Evolutionary conservation across 2,329 filamentous ascomycete genomes (phyloP).

Genomic region (Microdochium trichocladiopsis): DNA sequence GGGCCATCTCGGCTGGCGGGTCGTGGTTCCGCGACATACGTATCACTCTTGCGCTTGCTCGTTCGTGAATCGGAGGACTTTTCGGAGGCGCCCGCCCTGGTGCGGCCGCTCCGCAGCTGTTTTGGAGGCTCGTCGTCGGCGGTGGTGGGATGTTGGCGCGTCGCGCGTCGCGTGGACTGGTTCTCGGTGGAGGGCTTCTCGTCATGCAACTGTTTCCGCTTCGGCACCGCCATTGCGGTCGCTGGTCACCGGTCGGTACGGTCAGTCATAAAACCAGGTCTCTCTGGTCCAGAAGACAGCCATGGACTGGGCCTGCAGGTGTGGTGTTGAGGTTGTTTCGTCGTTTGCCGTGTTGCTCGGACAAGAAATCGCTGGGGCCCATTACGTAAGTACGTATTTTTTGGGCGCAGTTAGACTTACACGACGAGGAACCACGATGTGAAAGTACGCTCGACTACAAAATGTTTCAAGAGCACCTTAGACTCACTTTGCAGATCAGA

Average conservation of each 20-base stretch:
- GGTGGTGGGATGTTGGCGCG: conserved; percentile 14
- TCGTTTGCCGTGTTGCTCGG: background rate
- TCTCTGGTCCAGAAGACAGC: background rate
- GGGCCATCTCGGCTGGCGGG: background rate
- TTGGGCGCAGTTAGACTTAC: background rate
- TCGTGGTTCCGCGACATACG: background rate
- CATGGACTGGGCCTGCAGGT: background rate
- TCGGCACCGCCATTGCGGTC: conserved; percentile 17
- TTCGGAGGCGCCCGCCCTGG: conserved; percentile 10
- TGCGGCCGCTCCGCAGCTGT: conserved; percentile 16
- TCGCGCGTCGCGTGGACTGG: conserved; percentile 15
- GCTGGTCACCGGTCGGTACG: background rate
- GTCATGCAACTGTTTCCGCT: conserved; percentile 21
- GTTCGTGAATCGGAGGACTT: conserved; percentile 1
- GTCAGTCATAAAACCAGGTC: background rate
- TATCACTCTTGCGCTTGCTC: background rate
- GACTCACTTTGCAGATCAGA: no score
- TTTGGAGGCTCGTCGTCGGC: conserved; percentile 9
- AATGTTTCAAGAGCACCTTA: no score
- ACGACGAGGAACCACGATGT: no score
- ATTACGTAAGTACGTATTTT: background rate
- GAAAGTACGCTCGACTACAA: no score
- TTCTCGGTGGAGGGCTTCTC: background rate
- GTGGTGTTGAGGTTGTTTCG: background rate
- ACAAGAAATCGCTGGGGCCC: background rate